Evolutionary conservation across 2,329 filamentous ascomycete genomes (phyloP), one percentile per base, ranked within the genome.

Genomic region (Trichoderma sp.): DNA sequence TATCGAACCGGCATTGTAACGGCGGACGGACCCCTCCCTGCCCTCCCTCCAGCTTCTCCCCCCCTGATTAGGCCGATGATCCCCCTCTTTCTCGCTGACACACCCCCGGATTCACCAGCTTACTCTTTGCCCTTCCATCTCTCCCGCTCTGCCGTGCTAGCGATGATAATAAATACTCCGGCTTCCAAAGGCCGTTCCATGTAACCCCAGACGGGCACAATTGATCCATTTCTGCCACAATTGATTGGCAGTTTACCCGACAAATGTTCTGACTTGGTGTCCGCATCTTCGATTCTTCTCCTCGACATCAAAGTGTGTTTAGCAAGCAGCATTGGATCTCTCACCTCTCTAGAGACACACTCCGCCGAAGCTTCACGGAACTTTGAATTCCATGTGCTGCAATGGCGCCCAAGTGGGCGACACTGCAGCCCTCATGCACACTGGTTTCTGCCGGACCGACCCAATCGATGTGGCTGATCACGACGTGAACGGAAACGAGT

Each of bases 321-420:
- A 12, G 34, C 34, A 14, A 39, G 28, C 28, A 30, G 28, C 28
- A 30, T 30, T 30, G 28, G 28, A 30, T 30, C 28, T 14, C 3
- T 43, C 30, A 43, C 34, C 5, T 52, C 12, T 39, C 34, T 14
- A 39, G 30, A 34, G 0, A 14, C 12, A 39, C 34, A 39, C 12
- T 39, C 34, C 34, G 12, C 15, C 10, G 50, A 59, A 19, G 34
- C 54, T 44, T 15, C n/a, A 45, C 19, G 44, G 21, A 24, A 14
- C n/a, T 28, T 54, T 48, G 21, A 24, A 17, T 55, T 3, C 26
- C 48, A 30, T 19, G n/a, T 47, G 41, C 60, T 63, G 60, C 60
- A 63, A 34, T 63, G 60, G 60, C 60, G 62, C 62, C 62, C 62
- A 59, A 64, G 62, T 52, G 54, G 55, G 26, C 17, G 30, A 47